Evolutionary conservation across 306 rosid species (phyloP).

Genomic region (Trifolium subterraneum): DNA sequence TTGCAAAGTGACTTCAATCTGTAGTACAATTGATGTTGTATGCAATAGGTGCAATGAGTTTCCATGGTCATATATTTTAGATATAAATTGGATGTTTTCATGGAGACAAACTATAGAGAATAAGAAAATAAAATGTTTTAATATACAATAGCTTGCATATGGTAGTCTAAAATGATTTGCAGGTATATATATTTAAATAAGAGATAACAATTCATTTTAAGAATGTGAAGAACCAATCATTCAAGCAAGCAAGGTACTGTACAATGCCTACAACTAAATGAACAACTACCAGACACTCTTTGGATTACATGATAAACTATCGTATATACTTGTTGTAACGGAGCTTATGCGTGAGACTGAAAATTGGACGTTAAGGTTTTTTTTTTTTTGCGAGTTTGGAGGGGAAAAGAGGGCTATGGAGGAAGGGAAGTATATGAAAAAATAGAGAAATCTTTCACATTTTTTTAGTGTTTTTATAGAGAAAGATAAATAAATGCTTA

Average conservation of each 20-base stretch:
- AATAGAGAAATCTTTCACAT: no score
- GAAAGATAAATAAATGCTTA: no score
- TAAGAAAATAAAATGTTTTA: not conserved
- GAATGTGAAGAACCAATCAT: slow-evolving; percentile 21
- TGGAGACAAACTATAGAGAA: slow-evolving; percentile 1
- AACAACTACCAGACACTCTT: not conserved
- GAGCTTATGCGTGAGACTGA: not conserved
- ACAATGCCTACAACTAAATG: slow-evolving; percentile 4
- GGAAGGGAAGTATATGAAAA: no score
- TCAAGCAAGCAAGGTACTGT: slow-evolving; percentile 16
- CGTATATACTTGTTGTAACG: slow-evolving; percentile 7
- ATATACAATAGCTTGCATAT: slow-evolving; percentile 6
- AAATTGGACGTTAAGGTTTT: not conserved
- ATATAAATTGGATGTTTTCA: not conserved
- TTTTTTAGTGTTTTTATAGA: no score
- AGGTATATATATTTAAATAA: not conserved
- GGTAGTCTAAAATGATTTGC: slow-evolving; percentile 19
- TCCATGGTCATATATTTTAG: not conserved
- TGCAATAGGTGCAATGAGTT: not conserved
- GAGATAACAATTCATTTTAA: slow-evolving; percentile 18
- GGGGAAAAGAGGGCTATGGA: no score
- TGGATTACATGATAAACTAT: slow-evolving; percentile 2
- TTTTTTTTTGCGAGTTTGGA: no score
- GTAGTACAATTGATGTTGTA: slow-evolving; percentile 31
- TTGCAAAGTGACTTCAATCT: slow-evolving; percentile 90